These are phyloP conservation scores for Lophiostoma macrostomum DNA, from an alignment of 495 filamentous ascomycete genomes.

Conservation along the genomic window DNA sequence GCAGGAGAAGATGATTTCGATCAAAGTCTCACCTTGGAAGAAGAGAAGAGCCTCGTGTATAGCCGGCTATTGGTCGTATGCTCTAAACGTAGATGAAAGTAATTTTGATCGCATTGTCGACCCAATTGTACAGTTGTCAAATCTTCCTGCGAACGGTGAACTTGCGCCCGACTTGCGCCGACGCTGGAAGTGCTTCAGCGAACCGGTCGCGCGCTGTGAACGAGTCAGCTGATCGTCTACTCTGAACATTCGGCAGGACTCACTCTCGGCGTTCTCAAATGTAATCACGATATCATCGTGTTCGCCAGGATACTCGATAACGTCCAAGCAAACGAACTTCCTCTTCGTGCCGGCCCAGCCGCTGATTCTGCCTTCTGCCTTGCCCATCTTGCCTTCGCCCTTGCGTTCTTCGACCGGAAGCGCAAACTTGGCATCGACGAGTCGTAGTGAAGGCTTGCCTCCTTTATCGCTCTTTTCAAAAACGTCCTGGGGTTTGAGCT, in stretches of 20 bases:
- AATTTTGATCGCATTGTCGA: too few species aligned
- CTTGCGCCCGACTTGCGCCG: constrained; percentile 28
- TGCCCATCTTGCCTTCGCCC: constrained; percentile 31
- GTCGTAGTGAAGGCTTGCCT: constrained; percentile 63
- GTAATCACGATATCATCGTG: constrained; percentile 84
- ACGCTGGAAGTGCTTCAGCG: constrained; percentile 38
- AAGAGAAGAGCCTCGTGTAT: too few species aligned
- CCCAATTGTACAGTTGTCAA: too few species aligned
- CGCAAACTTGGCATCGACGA: constrained; percentile 88
- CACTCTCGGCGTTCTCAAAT: constrained; percentile 77
- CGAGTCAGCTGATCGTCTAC: constrained; percentile 25
- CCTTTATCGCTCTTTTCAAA: constrained; percentile 68
- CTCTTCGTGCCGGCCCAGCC: constrained; percentile 53
- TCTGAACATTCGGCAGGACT: constrained; percentile 37
- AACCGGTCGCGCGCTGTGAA: constrained; percentile 39
- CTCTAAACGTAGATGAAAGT: too few species aligned
- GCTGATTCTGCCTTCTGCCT: constrained; percentile 23
- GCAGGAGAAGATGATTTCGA: too few species aligned
- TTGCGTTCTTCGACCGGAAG: constrained; percentile 51
- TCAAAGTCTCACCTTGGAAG: too few species aligned
- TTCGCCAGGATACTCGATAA: constrained; percentile 82
- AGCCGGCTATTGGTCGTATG: too few species aligned
- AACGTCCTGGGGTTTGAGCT: constrained; percentile 72
- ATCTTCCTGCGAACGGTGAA: constrained; percentile 32
- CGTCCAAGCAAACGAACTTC: constrained; percentile 75